phyloP scores from a whole-genome alignment of 2,329 filamentous ascomycete genomes.

The Emmonsiellopsis sp. region DNA sequence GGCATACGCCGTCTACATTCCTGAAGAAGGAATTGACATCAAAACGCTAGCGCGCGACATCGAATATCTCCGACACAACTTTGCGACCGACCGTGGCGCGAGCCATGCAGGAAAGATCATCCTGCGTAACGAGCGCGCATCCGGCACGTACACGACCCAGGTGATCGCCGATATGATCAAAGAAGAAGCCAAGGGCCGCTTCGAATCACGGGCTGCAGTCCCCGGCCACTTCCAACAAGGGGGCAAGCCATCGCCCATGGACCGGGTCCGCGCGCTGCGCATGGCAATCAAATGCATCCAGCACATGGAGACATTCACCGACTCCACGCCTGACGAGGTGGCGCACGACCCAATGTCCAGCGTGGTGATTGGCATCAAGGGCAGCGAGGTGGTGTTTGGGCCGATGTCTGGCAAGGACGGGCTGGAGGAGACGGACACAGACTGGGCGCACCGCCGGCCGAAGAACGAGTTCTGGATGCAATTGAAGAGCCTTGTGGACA shows the following conservation, averaged over 20 bases:
- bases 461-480: conserved; percentile 76
- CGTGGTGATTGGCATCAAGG: conserved; percentile 84
- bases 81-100: conserved; percentile 75
- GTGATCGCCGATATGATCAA: conserved; percentile 93
- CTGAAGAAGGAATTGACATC: conserved; percentile 88
- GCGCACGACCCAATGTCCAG: conserved; percentile 63
- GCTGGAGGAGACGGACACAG: conserved; percentile 75
- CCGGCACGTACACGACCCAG: conserved; percentile 80
- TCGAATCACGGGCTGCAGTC: conserved; percentile 84
- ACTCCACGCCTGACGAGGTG: conserved; percentile 57
- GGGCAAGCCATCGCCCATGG: conserved; percentile 88
- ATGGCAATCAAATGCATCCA: conserved; percentile 91
- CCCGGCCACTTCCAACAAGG: conserved; percentile 93
- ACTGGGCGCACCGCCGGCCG: conserved; percentile 85
- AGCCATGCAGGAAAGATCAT: conserved; percentile 87
- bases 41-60: conserved; percentile 91
- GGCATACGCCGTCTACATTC: conserved; percentile 87
- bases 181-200: conserved; percentile 82
- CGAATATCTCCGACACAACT: conserved; percentile 75
- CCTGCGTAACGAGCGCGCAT: conserved; percentile 92
- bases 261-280: conserved; percentile 81
- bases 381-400: conserved; percentile 79
- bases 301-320: conserved; percentile 71
- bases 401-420: conserved; percentile 51
- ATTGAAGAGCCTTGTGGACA: conserved; percentile 73